These are phyloP conservation scores for Maudiozyma turicensis DNA, from an alignment of 805 yeast genomes.

Conservation along the genomic window DNA sequence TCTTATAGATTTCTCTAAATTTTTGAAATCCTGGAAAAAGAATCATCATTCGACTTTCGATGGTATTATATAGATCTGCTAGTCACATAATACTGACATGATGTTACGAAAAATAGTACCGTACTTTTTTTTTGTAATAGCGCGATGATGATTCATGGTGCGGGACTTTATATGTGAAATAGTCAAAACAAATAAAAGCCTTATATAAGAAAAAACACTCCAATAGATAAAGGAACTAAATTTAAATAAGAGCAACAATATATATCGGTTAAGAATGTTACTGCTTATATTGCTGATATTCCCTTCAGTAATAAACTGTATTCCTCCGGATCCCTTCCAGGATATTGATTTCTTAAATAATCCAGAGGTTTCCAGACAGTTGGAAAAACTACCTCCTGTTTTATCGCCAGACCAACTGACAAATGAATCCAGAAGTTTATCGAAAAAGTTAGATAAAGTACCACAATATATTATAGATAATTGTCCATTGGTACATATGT, in stretches of 20 bases:
- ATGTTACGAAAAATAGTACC: too few species aligned
- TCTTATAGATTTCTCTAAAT: slow-evolving; percentile 11
- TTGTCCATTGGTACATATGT: slow-evolving; percentile 74
- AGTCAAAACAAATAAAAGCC: neutral
- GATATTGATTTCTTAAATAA: slow-evolving; percentile 3
- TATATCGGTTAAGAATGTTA: neutral
- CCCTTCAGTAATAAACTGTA: neutral
- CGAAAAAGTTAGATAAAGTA: slow-evolving; percentile 36
- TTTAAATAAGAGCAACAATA: neutral
- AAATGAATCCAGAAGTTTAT: slow-evolving; percentile 22
- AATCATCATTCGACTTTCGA: slow-evolving; percentile 9
- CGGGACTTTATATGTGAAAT: too few species aligned
- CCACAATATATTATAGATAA: slow-evolving; percentile 55
- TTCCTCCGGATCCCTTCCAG: slow-evolving; percentile 12
- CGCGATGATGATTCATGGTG: too few species aligned
- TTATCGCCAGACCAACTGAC: slow-evolving; percentile 19
- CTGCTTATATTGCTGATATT: neutral
- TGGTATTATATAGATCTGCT: neutral
- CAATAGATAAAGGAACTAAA: neutral
- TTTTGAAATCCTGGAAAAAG: slow-evolving; percentile 19
- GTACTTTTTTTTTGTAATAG: too few species aligned
- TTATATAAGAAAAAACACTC: neutral
- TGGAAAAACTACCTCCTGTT: slow-evolving; percentile 17
- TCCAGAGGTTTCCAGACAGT: neutral
- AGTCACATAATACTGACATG: too few species aligned